Base-by-base conservation (phyloP, 2,329 filamentous ascomycete species). In the Alternaria sp. region DNA sequence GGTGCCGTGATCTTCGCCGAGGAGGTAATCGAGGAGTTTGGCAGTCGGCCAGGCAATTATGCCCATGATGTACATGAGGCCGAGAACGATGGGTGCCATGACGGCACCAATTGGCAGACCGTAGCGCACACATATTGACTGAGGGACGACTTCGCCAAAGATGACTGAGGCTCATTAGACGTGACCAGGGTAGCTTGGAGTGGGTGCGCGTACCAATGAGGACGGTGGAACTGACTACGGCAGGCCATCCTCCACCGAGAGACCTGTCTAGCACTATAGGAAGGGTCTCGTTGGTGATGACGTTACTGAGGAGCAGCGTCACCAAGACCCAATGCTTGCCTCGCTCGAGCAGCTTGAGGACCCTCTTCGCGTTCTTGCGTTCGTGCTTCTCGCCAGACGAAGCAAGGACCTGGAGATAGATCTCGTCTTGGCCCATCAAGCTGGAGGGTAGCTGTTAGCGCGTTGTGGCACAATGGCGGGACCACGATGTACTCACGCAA, bases 321-420 rank as follows among this genome's bases (percentile, higher is more conserved):
- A 99, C 95, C 56, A 99, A 83, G 21, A 99, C 94, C 95, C 95
- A 99, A 79, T 99, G 95, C 78, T 99, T 99, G 70, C 95, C 95
- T 70, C 86, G 90, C 65, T 92, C 88, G 55, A 99, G 80, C 28
- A 99, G 82, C 41, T 87, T 84, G 68, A 95, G 84, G 10, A 99
- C 95, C 64, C 87, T 89, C 56, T 85, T 86, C 0, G 95, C 95
- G 74, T 97, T 92, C 73, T 88, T 92, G 72, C 89, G 89, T 79
- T 98, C 94, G n/a, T 88, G 83, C 54, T 90, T 92, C 77, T 92
- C 89, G 44, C 90, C 88, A 53, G 95, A 96, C 39, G 90, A 89
- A 51, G 93, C 88, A 64, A 99, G 90, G 65, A 99, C 95, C 79
- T 97, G 95, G 14, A 99, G 86, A 78, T 99, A 97, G 71, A 98